A percentile compares a stretch with the other conserved stretches of the same genome.
Evolutionary conservation across 2,329 filamentous ascomycete genomes (phyloP).

Genomic region (Hypoxylon sp.): DNA sequence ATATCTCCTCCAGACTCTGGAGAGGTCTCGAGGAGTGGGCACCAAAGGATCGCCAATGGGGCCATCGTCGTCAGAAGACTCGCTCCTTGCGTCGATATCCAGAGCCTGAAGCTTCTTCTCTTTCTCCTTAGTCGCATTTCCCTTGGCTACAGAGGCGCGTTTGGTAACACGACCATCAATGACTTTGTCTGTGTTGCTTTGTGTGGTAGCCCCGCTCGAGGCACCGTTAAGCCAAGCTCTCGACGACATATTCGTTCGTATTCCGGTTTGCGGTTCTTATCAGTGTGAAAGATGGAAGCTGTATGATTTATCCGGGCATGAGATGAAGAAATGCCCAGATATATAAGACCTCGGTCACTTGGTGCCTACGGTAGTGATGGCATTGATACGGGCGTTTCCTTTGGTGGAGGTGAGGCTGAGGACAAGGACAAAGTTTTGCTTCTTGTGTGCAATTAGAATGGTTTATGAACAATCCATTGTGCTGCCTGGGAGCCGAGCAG

Average conservation of each 20-base stretch:
- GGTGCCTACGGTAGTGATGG: background rate
- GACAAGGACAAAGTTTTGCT: slow-evolving; percentile 10
- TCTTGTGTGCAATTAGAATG: background rate
- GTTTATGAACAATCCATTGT: slow-evolving; percentile 11
- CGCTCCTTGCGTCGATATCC: too few species aligned
- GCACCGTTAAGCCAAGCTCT: background rate
- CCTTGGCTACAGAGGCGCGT: slow-evolving; percentile 2
- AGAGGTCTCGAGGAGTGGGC: background rate
- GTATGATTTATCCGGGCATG: background rate
- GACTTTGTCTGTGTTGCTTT: slow-evolving; percentile 19
- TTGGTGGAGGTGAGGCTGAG: background rate
- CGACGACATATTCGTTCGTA: background rate
- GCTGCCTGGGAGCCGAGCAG: background rate
- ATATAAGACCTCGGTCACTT: background rate
- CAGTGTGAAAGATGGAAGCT: background rate
- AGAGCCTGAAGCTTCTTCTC: background rate
- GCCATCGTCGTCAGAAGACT: slow-evolving; percentile 2
- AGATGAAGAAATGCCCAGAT: background rate
- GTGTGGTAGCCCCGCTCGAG: background rate
- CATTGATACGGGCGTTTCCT: background rate
- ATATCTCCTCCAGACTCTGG: background rate
- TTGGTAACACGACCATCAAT: slow-evolving; percentile 38
- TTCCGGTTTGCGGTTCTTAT: too few species aligned
- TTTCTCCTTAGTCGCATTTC: background rate
- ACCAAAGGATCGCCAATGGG: background rate